A percentile compares a stretch with the other conserved stretches of the same genome.
These are phyloP conservation scores for Plectosphaerella plurivora DNA, from an alignment of 2,329 filamentous ascomycete species.

Conservation along the genomic window DNA sequence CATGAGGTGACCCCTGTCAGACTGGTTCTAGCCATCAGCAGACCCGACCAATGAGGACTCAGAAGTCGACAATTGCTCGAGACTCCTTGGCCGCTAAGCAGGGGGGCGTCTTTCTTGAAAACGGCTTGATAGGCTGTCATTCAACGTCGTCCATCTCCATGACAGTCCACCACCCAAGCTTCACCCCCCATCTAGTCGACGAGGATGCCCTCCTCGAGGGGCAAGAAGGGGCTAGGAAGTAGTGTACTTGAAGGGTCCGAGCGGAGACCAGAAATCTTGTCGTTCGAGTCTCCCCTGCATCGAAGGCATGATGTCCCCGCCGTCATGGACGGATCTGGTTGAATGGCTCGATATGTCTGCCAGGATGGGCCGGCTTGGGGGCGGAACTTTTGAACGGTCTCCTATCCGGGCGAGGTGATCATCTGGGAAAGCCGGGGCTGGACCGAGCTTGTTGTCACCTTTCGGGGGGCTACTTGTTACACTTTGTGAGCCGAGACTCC, in stretches of 20 bases:
- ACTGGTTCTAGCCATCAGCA: constrained; percentile 9
- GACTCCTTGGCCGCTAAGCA: constrained; percentile 25
- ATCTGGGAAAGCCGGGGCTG: too few relatives aligned
- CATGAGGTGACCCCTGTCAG: constrained; percentile 1
- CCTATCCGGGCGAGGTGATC: too few relatives aligned
- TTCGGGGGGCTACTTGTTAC: too few relatives aligned
- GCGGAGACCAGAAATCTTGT: not conserved
- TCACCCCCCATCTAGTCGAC: not conserved
- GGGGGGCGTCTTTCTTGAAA: constrained; percentile 17
- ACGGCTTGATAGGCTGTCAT: constrained; percentile 22
- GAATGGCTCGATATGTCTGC: not conserved
- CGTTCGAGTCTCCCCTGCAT: not conserved
- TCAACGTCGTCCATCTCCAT: constrained; percentile 9
- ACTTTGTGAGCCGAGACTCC: too few relatives aligned
- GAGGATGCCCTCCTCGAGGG: not conserved
- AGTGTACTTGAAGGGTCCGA: not conserved
- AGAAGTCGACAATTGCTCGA: constrained; percentile 21
- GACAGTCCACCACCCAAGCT: not conserved
- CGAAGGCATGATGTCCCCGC: not conserved
- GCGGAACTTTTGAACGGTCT: too few relatives aligned
- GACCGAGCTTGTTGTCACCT: too few relatives aligned
- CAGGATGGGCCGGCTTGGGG: too few relatives aligned
- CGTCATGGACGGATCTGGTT: not conserved
- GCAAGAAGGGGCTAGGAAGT: not conserved
- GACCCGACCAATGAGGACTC: constrained; percentile 22